Evolutionary conservation across 1,139 yeast species (phyloP), one percentile per base, ranked within the genome.

Genomic region (Pichia sp.): DNA sequence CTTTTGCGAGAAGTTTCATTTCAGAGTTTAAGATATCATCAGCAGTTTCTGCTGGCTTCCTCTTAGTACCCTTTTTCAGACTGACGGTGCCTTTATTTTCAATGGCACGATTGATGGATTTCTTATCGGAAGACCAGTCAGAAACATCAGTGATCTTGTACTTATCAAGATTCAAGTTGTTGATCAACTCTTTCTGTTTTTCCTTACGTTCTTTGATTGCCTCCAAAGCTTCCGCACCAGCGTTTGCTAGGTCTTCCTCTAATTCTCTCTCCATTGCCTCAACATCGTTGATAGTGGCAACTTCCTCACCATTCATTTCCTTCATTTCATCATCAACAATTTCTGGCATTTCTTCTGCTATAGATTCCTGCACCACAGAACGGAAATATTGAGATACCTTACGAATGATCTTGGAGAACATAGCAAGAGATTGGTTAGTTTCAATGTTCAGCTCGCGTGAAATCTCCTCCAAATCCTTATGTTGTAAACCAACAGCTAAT

Each of bases 401-500:
- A 56, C 96, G 78, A 41, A 88, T 69, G 41, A 87, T 77, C 64
- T 91, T 93, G 36, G 95, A 86, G 64, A 91, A 91, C 96, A 93
- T 91, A 5, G 98, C 98, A 72, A 91, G 77, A 3, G 88, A 73
- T 64, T 93, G 99, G 51, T 79, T 86, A 6, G 83, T 67, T 18
- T 95, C 95, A 47, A 91, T 68, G 50, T 82, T 81, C 53, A 91
- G 69, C 57, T 91, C 99, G 38, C 66, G 69, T 21, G 94, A 69
- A 31, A 91, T 74, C 28, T 69, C 74, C 49, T 88, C 96, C 49
- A 91, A 72, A 41, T 74, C 78, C 63, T 91, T 91, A 62, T 78
- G 93, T 60, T 91, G 99, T 46, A 91, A 69, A 26, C 98, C 98
- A 58, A 88, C 76, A n/a, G 96, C 95, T 40, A 93, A 72, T 39